A percentile compares a stretch with the other conserved stretches of the same genome.
phyloP scores from a whole-genome alignment of 2,329 filamentous ascomycete species.

The Pseudogymnoascus sp. region DNA sequence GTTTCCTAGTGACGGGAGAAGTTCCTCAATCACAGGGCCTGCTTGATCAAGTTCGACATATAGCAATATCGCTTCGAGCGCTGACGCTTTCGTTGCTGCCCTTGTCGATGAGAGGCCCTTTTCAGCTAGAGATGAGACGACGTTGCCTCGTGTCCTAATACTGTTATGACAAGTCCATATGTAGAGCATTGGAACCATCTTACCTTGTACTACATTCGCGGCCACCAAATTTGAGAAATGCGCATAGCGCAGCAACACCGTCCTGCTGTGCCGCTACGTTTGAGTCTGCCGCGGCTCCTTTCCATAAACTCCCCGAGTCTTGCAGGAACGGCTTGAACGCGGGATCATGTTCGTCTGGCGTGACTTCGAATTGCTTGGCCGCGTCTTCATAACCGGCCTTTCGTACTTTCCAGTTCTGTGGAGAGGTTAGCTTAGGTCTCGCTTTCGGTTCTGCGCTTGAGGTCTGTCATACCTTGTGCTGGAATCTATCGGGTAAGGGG shows the following conservation, averaged over 20 bases:
- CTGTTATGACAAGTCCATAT: conserved; percentile 10
- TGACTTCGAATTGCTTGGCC: conserved; percentile 73
- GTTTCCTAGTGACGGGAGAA: conserved; percentile 72
- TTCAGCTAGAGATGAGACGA: conserved; percentile 74
- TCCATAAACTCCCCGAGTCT: conserved; percentile 73
- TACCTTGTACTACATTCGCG: conserved; percentile 66
- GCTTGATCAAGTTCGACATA: conserved; percentile 85
- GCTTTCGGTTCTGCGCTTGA: not conserved
- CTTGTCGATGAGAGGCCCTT: conserved; percentile 85
- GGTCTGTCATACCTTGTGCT: conserved; percentile 56
- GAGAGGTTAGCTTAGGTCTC: conserved; percentile 10
- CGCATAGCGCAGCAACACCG: conserved; percentile 76
- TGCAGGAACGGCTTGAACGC: conserved; percentile 80
- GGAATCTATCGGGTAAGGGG: conserved; percentile 70
- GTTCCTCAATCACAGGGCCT: conserved; percentile 79
- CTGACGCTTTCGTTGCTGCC: conserved; percentile 78
- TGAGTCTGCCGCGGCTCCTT: conserved; percentile 82
- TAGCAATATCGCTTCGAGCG: conserved; percentile 77
- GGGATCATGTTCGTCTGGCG: conserved; percentile 76
- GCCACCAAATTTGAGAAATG: conserved; percentile 87
- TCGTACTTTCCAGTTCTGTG: conserved; percentile 86
- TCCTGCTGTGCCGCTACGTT: conserved; percentile 97
- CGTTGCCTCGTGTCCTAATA: conserved; percentile 60
- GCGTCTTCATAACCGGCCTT: conserved; percentile 94
- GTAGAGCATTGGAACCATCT: conserved; percentile 15